phyloP scores from a whole-genome alignment of 371 early-diverging fungal species.

The Mortierella sp. region DNA sequence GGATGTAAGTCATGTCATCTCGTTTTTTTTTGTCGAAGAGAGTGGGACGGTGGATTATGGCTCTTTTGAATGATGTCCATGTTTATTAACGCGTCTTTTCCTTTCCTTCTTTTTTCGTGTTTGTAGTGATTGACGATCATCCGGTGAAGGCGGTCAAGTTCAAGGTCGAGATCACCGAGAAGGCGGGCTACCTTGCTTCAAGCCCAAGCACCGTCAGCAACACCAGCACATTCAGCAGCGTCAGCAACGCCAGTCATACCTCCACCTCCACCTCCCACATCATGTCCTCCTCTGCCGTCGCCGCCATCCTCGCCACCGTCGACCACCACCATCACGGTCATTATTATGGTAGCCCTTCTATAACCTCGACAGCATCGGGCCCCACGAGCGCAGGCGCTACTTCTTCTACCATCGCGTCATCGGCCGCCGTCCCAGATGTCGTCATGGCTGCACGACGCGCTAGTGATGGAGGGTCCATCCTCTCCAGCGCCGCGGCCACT shows the following conservation, averaged over 20 bases:
- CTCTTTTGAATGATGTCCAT: background rate
- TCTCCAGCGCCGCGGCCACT: conserved; percentile 37
- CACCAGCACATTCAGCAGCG: conserved; percentile 17
- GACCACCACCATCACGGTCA: conserved; percentile 20
- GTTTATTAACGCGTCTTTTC: background rate
- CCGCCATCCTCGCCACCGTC: conserved; percentile 33
- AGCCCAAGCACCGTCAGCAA: conserved; percentile 26
- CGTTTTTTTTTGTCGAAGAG: background rate
- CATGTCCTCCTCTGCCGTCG: conserved; percentile 32
- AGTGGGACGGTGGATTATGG: background rate
- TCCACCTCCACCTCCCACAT: conserved; percentile 9
- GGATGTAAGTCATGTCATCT: conserved; percentile 22
- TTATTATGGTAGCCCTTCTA: conserved; percentile 13
- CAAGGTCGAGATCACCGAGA: conserved; percentile 63
- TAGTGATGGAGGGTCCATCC: conserved; percentile 52
- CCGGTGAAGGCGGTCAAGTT: conserved; percentile 63
- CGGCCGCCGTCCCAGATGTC: background rate
- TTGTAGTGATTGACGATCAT: conserved; percentile 31
- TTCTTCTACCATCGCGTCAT: background rate
- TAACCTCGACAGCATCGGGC: background rate
- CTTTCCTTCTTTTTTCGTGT: background rate
- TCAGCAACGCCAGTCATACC: background rate
- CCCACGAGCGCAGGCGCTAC: background rate
- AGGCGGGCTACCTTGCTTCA: conserved; percentile 16
- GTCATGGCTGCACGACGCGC: conserved; percentile 33